Percentiles rank a stretch among this genome's conserved stretches.
Evolutionary conservation across 305 asterid species (phyloP).

Genomic region (Salvia sclarea): DNA sequence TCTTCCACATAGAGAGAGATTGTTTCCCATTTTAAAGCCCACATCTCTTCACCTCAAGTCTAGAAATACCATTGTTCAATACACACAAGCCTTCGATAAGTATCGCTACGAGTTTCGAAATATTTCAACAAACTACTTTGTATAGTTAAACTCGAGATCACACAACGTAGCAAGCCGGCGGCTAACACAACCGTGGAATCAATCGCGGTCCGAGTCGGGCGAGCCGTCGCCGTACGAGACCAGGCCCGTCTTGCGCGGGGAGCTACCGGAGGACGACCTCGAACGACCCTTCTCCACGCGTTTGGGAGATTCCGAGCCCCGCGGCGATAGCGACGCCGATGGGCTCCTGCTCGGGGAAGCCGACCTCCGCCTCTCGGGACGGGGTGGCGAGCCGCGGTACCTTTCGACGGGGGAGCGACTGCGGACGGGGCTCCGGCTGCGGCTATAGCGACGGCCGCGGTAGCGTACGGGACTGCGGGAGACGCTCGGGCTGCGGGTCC

Average conservation of each 20-base stretch:
- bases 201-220: conserved; percentile 64
- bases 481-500: conserved; percentile 66
- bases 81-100: neutral
- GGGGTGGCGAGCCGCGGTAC: conserved; percentile 64
- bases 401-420: conserved; percentile 73
- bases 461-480: conserved; percentile 87
- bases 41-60: neutral
- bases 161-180: neutral
- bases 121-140: conserved; percentile 22
- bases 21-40: neutral
- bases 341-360: conserved; percentile 60
- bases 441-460: conserved; percentile 76
- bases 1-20: neutral
- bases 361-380: conserved; percentile 52
- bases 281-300: conserved; percentile 49
- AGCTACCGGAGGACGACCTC: conserved; percentile 65
- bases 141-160: neutral
- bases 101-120: neutral
- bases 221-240: conserved; percentile 91
- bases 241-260: conserved; percentile 64
- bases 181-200: neutral
- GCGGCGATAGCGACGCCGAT: conserved; percentile 57
- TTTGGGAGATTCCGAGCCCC: conserved; percentile 58
- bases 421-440: conserved; percentile 55
- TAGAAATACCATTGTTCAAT: neutral